Evolutionary conservation across 345 rosid genomes (phyloP).

Genomic region (Trapa incisa): DNA sequence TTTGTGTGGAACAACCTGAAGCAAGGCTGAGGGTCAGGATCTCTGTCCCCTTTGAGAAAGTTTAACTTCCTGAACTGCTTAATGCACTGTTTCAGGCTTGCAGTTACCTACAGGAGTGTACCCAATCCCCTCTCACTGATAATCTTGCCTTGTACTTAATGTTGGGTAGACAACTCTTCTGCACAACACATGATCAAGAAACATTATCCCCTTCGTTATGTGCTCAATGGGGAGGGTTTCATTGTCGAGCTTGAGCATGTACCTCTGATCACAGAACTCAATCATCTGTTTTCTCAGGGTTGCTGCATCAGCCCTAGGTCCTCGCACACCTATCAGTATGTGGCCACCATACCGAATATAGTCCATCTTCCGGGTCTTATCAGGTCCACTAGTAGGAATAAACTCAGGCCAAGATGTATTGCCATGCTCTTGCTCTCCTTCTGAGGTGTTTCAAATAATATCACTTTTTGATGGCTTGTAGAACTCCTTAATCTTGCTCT

Average conservation of each 20-base stretch:
- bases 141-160: slow-evolving; percentile 80
- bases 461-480: slow-evolving; percentile 83
- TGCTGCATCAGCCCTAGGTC: slow-evolving; percentile 93
- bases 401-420: slow-evolving; percentile 98
- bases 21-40: slow-evolving; percentile 95
- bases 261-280: slow-evolving; percentile 86
- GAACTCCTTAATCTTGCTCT: slow-evolving; percentile 71
- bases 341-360: slow-evolving; percentile 84
- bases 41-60: slow-evolving; percentile 84
- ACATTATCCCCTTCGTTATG: slow-evolving; percentile 94
- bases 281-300: slow-evolving; percentile 82
- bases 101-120: slow-evolving; percentile 83
- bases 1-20: slow-evolving; percentile 94
- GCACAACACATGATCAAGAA: slow-evolving; percentile 94
- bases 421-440: slow-evolving; percentile 88
- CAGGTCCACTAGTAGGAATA: slow-evolving; percentile 97
- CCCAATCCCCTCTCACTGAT: slow-evolving; percentile 97
- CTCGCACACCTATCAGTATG: slow-evolving; percentile 77
- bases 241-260: slow-evolving; percentile 78
- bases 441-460: slow-evolving; percentile 86
- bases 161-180: slow-evolving; percentile 96
- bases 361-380: slow-evolving; percentile 89
- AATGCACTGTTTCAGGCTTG: slow-evolving; percentile 89
- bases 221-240: slow-evolving; percentile 87
- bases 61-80: slow-evolving; percentile 78